These are phyloP conservation scores for Cryptococcus sp. DNA, from an alignment of 1,284 basidiomycete species.

Conservation along the genomic window DNA sequence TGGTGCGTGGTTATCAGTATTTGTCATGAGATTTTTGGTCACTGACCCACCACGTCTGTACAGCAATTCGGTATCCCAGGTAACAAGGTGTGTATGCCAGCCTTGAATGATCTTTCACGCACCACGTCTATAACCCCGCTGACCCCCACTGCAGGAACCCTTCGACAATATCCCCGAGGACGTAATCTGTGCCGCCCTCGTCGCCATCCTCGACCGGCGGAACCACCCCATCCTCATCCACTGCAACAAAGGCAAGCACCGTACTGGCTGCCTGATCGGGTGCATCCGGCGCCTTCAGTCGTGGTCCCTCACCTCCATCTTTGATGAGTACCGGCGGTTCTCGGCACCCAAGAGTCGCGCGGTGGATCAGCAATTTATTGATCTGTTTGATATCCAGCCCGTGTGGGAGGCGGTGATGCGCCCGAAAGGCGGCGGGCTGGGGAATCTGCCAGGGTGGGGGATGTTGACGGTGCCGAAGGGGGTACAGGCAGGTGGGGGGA, in stretches of 20 bases:
- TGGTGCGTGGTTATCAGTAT: slow-evolving; percentile 25
- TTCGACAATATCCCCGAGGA: slow-evolving; percentile 56
- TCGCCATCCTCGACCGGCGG: slow-evolving; percentile 55
- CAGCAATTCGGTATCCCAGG: slow-evolving; percentile 58
- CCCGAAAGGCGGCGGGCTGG: slow-evolving; percentile 27
- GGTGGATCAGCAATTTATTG: slow-evolving; percentile 58
- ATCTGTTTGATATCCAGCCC: slow-evolving; percentile 49
- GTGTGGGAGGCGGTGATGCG: slow-evolving; percentile 41
- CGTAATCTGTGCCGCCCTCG: slow-evolving; percentile 55
- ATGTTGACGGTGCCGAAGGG: slow-evolving; percentile 35
- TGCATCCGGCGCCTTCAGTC: slow-evolving; percentile 56
- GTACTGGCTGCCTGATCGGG: slow-evolving; percentile 58
- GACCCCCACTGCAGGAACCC: slow-evolving; percentile 41
- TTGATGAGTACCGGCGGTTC: slow-evolving; percentile 57
- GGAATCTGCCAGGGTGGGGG: slow-evolving; percentile 41
- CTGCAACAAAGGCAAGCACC: slow-evolving; percentile 61
- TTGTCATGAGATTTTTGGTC: neutral
- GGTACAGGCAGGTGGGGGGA: neutral
- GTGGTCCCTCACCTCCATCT: slow-evolving; percentile 56
- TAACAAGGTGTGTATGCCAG: slow-evolving; percentile 50
- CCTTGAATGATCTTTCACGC: neutral
- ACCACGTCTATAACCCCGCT: neutral
- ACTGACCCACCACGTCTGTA: slow-evolving; percentile 1
- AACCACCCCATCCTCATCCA: slow-evolving; percentile 59
- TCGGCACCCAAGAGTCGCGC: slow-evolving; percentile 54